Evolutionary conservation across 2,329 filamentous ascomycete genomes (phyloP).

Genomic region (Neofusicoccum kwambonambiense): DNA sequence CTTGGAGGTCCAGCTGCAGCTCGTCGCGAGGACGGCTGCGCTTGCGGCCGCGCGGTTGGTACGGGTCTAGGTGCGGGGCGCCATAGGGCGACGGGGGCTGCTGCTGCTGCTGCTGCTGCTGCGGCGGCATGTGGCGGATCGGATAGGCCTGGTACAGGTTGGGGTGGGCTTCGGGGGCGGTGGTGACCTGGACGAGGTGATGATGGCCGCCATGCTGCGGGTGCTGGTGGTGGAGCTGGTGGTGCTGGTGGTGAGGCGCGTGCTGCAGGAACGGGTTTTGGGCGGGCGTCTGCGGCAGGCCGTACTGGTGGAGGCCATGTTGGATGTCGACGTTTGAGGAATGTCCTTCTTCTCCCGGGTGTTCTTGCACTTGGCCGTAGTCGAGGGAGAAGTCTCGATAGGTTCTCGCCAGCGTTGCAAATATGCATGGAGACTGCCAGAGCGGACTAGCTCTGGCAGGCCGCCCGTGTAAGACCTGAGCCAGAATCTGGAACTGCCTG

Average conservation of each 20-base stretch:
- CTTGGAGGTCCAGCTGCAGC: constrained; percentile 36
- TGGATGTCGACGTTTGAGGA: constrained; percentile 43
- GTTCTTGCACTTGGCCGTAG: constrained; percentile 42
- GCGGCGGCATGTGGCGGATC: constrained; percentile 28
- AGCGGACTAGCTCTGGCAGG: constrained; percentile 50
- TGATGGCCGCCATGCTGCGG: constrained; percentile 35
- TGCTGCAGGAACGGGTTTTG: constrained; percentile 28
- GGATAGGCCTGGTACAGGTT: constrained; percentile 19
- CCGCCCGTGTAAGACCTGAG: constrained; percentile 45
- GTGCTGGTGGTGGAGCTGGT: constrained; percentile 8
- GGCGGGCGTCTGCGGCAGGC: constrained; percentile 26
- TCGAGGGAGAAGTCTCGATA: constrained; percentile 47
- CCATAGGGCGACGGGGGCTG: constrained; percentile 31
- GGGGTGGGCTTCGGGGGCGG: constrained; percentile 23
- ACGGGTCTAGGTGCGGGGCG: constrained; percentile 26
- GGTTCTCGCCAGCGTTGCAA: constrained; percentile 51
- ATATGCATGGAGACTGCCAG: constrained; percentile 52
- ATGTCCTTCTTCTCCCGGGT: constrained; percentile 43
- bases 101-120: constrained; percentile 24
- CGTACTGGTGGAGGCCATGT: constrained; percentile 40
- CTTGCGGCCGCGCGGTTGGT: constrained; percentile 37
- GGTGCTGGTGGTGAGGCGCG: constrained; percentile 26
- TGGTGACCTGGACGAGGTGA: constrained; percentile 38
- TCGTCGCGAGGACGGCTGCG: constrained; percentile 43
- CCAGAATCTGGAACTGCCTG: constrained; percentile 24